Conservation (phyloP, 2,329 filamentous ascomycete genomes). For the Fusarium zealandicum region DNA sequence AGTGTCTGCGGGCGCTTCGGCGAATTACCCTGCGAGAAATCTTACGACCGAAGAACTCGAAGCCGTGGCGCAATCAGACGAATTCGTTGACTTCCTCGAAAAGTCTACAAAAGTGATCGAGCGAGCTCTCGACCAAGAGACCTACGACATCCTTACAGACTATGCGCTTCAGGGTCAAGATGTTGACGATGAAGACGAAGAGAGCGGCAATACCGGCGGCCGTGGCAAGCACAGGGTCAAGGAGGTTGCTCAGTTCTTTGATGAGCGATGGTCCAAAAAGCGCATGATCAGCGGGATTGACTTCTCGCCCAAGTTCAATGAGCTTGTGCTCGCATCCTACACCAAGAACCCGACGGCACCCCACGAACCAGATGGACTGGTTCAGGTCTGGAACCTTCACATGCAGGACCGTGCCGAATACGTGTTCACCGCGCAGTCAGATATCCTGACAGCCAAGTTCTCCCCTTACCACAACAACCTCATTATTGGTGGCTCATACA, state of each 20-base stretch:
- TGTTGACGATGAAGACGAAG: constrained; percentile 82
- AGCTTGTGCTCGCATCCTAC: constrained; percentile 91
- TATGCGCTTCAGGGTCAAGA: constrained; percentile 84
- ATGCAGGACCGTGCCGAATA: constrained; percentile 95
- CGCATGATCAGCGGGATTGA: constrained; percentile 95
- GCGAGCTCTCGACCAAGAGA: constrained; percentile 88
- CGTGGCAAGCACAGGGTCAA: constrained; percentile 79
- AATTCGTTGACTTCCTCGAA: constrained; percentile 95
- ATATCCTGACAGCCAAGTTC: constrained; percentile 94
- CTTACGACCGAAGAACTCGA: constrained; percentile 85
- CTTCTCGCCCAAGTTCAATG: constrained; percentile 94
- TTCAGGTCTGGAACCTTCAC: constrained; percentile 97
- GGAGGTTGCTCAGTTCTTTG: constrained; percentile 92
- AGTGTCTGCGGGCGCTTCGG: constrained; percentile 36
- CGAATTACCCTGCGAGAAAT: constrained; percentile 78
- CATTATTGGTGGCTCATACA: constrained; percentile 95
- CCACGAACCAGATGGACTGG: constrained; percentile 89
- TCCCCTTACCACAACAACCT: constrained; percentile 98
- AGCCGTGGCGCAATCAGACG: constrained; percentile 88
- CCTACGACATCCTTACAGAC: constrained; percentile 92
- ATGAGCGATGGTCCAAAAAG: constrained; percentile 96
- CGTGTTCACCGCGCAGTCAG: constrained; percentile 93
- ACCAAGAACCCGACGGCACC: constrained; percentile 97
- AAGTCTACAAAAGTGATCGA: constrained; percentile 97
- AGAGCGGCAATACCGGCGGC: constrained; percentile 71